Conservation (phyloP, 768 basidiomycete species). For the Boletus eberwhitei region DNA sequence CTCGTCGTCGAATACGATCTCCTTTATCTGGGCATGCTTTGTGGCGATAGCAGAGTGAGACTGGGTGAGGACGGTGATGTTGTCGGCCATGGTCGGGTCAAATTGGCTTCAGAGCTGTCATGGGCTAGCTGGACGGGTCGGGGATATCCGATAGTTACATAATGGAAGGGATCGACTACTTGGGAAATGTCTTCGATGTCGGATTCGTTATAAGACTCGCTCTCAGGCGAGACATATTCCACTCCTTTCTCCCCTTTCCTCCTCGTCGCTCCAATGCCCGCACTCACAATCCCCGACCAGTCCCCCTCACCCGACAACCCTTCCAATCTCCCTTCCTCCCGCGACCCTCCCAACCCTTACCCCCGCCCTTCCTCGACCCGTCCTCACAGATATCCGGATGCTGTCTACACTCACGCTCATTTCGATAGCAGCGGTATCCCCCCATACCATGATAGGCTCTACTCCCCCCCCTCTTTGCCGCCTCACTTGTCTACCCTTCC, state of each 20-base stretch:
- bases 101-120: not conserved
- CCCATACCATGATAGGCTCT: slow-evolving; percentile 17
- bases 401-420: slow-evolving; percentile 23
- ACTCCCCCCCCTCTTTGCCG: slow-evolving; percentile 9
- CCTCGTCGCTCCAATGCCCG: slow-evolving; percentile 25
- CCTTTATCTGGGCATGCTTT: slow-evolving; percentile 65
- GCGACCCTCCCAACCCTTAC: slow-evolving; percentile 19
- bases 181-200: slow-evolving; percentile 27
- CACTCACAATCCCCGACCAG: slow-evolving; percentile 20
- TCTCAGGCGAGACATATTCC: slow-evolving; percentile 34
- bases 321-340: not conserved
- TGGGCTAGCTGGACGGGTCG: slow-evolving; percentile 9
- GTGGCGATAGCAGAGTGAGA: slow-evolving; percentile 62
- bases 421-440: slow-evolving; percentile 13
- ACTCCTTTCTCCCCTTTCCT: slow-evolving; percentile 19
- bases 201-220: slow-evolving; percentile 32
- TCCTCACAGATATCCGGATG: slow-evolving; percentile 16
- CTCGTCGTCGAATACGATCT: slow-evolving; percentile 83
- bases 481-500: slow-evolving; percentile 10
- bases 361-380: slow-evolving; percentile 19
- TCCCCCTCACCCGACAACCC: slow-evolving; percentile 3
- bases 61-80: slow-evolving; percentile 52
- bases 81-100: slow-evolving; percentile 28
- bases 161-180: slow-evolving; percentile 25
- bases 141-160: slow-evolving; percentile 25